Evolutionary conservation across 345 rosid genomes (phyloP).

Genomic region (Syzygium aromaticum): DNA sequence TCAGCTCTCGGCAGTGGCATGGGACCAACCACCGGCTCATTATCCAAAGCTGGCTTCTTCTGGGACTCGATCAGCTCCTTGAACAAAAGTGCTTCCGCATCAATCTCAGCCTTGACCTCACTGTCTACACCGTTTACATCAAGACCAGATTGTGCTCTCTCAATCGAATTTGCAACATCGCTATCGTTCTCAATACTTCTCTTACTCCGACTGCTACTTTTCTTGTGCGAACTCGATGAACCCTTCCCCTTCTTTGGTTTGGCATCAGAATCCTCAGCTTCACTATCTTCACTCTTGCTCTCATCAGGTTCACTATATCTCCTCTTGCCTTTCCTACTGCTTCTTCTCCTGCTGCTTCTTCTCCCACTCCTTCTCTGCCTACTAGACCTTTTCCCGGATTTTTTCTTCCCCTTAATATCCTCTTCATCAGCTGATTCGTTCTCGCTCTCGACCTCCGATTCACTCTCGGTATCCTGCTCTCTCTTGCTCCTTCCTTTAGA

Average conservation of each 20-base stretch:
- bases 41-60: constrained; percentile 61
- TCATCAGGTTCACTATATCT: constrained; percentile 5
- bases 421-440: constrained; percentile 3
- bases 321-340: constrained; percentile 15
- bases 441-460: constrained; percentile 13
- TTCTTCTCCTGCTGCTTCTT: constrained; percentile 9
- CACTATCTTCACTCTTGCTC: constrained; percentile 19
- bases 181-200: constrained; percentile 15
- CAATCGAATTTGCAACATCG: constrained; percentile 11
- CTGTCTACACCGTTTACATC: constrained; percentile 28
- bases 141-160: constrained; percentile 24
- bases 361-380: neutral
- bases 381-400: constrained; percentile 5
- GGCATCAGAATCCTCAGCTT: constrained; percentile 20
- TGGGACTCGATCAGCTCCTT: constrained; percentile 77
- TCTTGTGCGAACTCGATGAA: constrained; percentile 22
- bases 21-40: constrained; percentile 78
- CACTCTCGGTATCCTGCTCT: constrained; percentile 12
- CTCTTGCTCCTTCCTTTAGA: constrained; percentile 19
- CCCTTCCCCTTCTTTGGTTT: constrained; percentile 36
- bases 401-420: neutral
- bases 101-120: constrained; percentile 42
- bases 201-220: constrained; percentile 28
- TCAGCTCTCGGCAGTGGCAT: constrained; percentile 88
- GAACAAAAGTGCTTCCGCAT: constrained; percentile 58